Evolutionary conservation across 345 rosid species (phyloP).

Genomic region (Limnanthes douglasii): DNA sequence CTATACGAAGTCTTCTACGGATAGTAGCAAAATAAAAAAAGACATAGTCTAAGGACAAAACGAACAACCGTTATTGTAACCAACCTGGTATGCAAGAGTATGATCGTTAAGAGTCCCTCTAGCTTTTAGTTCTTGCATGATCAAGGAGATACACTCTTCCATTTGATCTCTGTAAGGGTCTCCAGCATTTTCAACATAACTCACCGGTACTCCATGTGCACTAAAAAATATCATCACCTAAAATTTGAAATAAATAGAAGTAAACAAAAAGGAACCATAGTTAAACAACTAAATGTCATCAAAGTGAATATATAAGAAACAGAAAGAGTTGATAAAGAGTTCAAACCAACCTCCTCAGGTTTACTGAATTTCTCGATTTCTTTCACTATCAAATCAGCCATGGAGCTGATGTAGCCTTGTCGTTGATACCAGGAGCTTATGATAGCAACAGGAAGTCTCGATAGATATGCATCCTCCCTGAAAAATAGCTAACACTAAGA

Average conservation of each 20-base stretch:
- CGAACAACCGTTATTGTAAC: slow-evolving; percentile 3
- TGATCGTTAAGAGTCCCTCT: slow-evolving; percentile 64
- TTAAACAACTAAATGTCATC: too few species aligned
- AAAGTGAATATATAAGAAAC: too few species aligned
- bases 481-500: slow-evolving; percentile 12
- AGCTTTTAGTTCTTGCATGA: slow-evolving; percentile 71
- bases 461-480: slow-evolving; percentile 74
- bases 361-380: slow-evolving; percentile 54
- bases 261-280: too few species aligned
- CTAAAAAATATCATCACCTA: slow-evolving; percentile 89
- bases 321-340: not conserved
- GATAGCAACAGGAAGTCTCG: slow-evolving; percentile 60
- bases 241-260: slow-evolving; percentile 8
- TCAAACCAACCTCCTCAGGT: slow-evolving; percentile 50
- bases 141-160: slow-evolving; percentile 79
- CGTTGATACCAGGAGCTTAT: slow-evolving; percentile 84
- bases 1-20: too few species aligned
- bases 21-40: too few species aligned
- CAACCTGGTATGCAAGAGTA: slow-evolving; percentile 82
- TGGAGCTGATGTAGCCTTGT: slow-evolving; percentile 67
- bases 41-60: too few species aligned
- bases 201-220: slow-evolving; percentile 94
- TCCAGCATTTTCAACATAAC: slow-evolving; percentile 77
- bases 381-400: slow-evolving; percentile 72
- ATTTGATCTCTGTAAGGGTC: slow-evolving; percentile 92